Evolutionary conservation across 1,284 basidiomycete genomes (phyloP), one percentile per base, ranked within the genome.

Genomic region (Inonotus hispidus): DNA sequence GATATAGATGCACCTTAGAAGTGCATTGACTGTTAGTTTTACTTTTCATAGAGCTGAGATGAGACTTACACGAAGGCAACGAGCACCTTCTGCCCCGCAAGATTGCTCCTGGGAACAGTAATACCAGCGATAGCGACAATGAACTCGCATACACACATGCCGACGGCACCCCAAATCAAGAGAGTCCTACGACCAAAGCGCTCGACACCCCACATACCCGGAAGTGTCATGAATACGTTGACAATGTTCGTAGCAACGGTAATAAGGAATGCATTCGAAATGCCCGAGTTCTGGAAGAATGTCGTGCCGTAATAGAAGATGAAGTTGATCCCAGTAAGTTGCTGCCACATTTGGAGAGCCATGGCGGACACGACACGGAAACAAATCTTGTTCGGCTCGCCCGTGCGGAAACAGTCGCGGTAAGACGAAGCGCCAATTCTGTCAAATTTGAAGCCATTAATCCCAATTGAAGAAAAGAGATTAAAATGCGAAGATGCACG

Each of bases 241-340:
- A 92, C 82, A 69, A 89, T 78, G 69, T 83, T 87, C 68, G 84
- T 84, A 65, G 83, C 81, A 65, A 93, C 81, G 64, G 82, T 76
- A 71, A 87, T 88, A 62, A 92, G 71, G 87, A 92, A 87, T 45
- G 82, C 75, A 71, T 91, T 80, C 11, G 65, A 64, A 71, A 95
- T 90, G 27, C 89, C 90, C 21, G 89, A 81, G 67, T 81, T 79
- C 65, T 79, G 67, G 80, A 91, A 90, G 84, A 90, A 90, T 25
- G 82, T 82, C 5, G 88, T 90, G 57, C 87, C 85, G 75, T 82
- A 83, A 74, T 89, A 83, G 87, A 90, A 89, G 87, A 91, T 90
- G 67, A 78, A 73, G 69, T 77, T 78, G 69, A 76, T 83, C 5
- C 61, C 49, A 8, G 57, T 39, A 1, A 58, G 47, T 75, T 94